Evolutionary conservation across 106 monocot genomes (phyloP).

Genomic region (Dendrobium catenatum): DNA sequence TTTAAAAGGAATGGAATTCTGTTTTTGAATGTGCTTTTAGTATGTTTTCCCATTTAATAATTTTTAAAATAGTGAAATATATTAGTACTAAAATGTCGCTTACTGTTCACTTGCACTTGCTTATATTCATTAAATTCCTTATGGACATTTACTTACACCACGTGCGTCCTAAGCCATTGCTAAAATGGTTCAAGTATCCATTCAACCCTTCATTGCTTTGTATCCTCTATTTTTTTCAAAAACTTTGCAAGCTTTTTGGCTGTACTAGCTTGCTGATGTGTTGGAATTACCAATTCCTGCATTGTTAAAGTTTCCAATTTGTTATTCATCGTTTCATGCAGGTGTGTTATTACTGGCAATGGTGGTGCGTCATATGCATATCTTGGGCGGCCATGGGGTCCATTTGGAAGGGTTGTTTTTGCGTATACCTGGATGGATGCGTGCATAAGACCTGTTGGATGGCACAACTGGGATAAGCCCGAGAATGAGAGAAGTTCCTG

Average conservation of each 20-base stretch:
- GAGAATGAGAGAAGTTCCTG: conserved; percentile 88
- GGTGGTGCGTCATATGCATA: conserved; percentile 48
- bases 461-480: conserved; percentile 88
- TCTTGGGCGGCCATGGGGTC: conserved; percentile 94
- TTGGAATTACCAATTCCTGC: neutral
- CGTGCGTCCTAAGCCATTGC: too few species aligned
- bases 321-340: conserved; percentile 5
- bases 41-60: too few species aligned
- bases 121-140: too few species aligned
- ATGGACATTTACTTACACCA: too few species aligned
- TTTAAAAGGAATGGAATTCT: too few species aligned
- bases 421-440: conserved; percentile 89
- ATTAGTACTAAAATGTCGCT: too few species aligned
- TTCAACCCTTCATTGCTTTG: neutral
- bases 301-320: neutral
- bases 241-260: neutral
- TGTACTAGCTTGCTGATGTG: neutral
- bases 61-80: too few species aligned
- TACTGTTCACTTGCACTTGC: too few species aligned
- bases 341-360: conserved; percentile 86
- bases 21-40: too few species aligned
- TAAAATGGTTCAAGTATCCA: neutral
- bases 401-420: conserved; percentile 90
- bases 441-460: conserved; percentile 73
- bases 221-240: neutral